Base-by-base conservation (phyloP, 2,329 filamentous ascomycete genomes). In the Paramyrothecium sp. region DNA sequence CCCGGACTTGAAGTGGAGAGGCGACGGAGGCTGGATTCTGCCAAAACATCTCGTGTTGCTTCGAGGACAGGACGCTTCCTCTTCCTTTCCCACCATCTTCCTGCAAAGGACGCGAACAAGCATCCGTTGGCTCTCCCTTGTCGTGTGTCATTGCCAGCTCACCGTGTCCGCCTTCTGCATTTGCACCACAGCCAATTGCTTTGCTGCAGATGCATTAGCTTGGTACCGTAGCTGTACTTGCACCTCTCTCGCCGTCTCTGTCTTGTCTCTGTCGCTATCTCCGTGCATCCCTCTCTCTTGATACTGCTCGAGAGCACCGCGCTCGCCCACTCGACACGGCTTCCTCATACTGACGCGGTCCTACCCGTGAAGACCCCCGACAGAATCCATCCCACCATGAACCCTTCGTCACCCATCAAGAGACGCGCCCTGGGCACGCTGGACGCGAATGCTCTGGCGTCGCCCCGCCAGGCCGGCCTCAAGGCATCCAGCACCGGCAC, bases 341-440 rank as follows among this genome's bases (percentile, higher is more conserved):
- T 38, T 44, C 13, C 38, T 44, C 26, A 30, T 10, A 30, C 26
- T 30, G 26, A 30, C 26, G 26, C 26, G 26, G 38, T 44, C 38
- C 38, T 19, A 44, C 7, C 38, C 5, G 4, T 4, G 10, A 30
- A 30, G 26, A 30, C 26, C 26, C 10, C 26, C 26, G 26, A 30
- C 26, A 30, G 26, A 50, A 4, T 34, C 20, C 20, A 34, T 50
- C 56, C 54, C 38, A 54, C 56, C 64, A 68, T 68, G 66, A 64
- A 67, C 51, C 58, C 65, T 47, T 61, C 73, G 47, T 75, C 75
- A 50, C 78, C 78, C 12, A 60, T 67, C 41, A 81, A 79, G 67
- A 72, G 78, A 76, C 79, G 79, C 76, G 78, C 76, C 60, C 76
- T 82, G 46, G 78, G 74, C 54, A 68, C 76, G 21, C 71, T 80